Evolutionary conservation across 345 rosid species (phyloP).

Genomic region (Eucalyptus urophylla): DNA sequence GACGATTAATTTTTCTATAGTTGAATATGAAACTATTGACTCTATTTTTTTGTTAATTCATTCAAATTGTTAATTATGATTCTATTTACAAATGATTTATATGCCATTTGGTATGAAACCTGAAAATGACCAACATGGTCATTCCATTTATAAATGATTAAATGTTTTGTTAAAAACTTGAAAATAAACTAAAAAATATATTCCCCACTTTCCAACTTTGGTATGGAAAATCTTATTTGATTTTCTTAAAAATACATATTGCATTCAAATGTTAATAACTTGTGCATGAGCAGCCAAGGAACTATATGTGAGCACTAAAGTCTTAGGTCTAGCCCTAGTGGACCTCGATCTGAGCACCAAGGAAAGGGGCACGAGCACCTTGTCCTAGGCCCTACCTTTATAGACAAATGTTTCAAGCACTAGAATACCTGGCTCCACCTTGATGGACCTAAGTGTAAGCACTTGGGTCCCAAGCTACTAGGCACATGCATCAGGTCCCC

Average conservation of each 20-base stretch:
- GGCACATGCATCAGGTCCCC: not conserved
- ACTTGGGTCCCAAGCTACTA: not conserved
- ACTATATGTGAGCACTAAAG: not conserved
- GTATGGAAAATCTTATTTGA: too few species aligned
- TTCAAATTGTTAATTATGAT: not conserved
- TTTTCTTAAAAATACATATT: not conserved
- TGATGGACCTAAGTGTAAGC: not conserved
- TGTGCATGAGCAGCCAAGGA: not conserved
- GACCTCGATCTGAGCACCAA: not conserved
- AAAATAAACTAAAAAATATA: too few species aligned
- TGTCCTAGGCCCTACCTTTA: not conserved
- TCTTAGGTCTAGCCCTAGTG: not conserved
- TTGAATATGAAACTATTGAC: not conserved
- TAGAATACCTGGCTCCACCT: accelerated
- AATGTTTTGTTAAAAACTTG: too few species aligned
- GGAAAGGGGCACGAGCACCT: not conserved
- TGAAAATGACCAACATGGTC: not conserved
- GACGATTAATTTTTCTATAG: too few species aligned
- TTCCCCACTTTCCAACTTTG: not conserved
- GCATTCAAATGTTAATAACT: not conserved
- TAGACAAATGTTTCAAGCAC: accelerated
- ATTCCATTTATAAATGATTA: too few species aligned
- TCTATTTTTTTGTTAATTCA: not conserved
- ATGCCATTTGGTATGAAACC: not conserved
- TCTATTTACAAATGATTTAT: not conserved